phyloP scores from a whole-genome alignment of 805 yeast genomes.

The Kuraishia hungarica region DNA sequence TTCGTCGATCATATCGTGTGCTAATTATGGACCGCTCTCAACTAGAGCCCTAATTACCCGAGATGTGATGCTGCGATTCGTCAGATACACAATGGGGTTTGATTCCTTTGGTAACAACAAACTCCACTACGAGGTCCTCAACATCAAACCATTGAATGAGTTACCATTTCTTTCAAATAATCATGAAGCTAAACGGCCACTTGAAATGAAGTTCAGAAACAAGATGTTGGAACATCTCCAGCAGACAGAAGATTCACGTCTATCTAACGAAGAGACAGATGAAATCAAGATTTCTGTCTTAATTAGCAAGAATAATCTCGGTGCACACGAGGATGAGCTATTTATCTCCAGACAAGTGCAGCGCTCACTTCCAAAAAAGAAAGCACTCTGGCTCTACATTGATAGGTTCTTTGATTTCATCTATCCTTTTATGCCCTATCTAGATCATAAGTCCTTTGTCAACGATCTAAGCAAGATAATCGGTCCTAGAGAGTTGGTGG shows the following conservation, averaged over 20 bases:
- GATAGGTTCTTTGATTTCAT: conserved; percentile 32
- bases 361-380: conserved; percentile 26
- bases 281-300: neutral
- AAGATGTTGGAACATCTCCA: neutral
- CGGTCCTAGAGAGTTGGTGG: conserved; percentile 22
- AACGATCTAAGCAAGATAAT: conserved; percentile 22
- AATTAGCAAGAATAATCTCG: neutral
- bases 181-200: neutral
- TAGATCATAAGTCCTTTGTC: conserved; percentile 29
- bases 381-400: conserved; percentile 30
- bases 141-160: neutral
- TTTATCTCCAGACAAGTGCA: neutral
- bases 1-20: neutral
- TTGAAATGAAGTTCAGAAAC: neutral
- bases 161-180: neutral
- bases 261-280: neutral
- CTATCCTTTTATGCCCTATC: conserved; percentile 39
- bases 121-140: neutral
- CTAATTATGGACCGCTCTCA: neutral
- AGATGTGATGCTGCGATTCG: neutral
- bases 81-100: neutral
- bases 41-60: neutral
- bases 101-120: neutral
- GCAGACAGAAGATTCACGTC: neutral
- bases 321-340: neutral